A percentile compares a stretch with the other conserved stretches of the same genome.
Conservation (phyloP, 2,329 filamentous ascomycete species). For the Furcasterigmium furcatum region DNA sequence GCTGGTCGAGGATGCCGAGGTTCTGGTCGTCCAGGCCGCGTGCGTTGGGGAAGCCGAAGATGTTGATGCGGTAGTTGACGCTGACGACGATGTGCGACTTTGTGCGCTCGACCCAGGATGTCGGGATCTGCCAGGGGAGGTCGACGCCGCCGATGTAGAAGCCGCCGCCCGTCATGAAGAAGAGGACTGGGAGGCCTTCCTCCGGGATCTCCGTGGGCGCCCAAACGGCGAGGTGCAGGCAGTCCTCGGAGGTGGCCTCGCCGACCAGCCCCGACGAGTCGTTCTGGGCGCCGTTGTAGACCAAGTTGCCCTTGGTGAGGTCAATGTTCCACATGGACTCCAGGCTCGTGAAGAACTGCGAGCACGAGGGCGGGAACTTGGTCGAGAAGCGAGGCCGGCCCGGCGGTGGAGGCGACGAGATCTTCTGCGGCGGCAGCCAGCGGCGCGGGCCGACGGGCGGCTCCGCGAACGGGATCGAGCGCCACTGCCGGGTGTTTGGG, state of each 20-base stretch:
- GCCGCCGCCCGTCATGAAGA: conserved; percentile 45
- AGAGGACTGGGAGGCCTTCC: conserved; percentile 34
- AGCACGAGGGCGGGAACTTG: conserved; percentile 24
- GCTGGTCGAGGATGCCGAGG: conserved; percentile 12
- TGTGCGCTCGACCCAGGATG: conserved; percentile 35
- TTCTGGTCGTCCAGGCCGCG: conserved; percentile 11
- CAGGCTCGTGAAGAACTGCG: conserved; percentile 26
- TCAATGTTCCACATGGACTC: conserved; percentile 21
- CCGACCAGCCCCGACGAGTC: conserved; percentile 15
- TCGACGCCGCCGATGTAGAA: conserved; percentile 39
- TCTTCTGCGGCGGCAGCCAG: conserved; percentile 22
- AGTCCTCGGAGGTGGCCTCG: conserved; percentile 30
- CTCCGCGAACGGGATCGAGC: conserved; percentile 31
- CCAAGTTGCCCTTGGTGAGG: conserved; percentile 14
- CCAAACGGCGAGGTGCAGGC: conserved; percentile 43
- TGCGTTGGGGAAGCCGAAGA: conserved; percentile 14
- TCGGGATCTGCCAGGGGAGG: conserved; percentile 41
- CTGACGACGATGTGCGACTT: conserved; percentile 24
- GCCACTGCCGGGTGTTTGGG: conserved; percentile 30
- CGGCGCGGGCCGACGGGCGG: conserved; percentile 24
- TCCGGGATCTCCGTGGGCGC: conserved; percentile 22
- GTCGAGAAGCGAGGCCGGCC: conserved; percentile 19
- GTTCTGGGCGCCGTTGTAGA: conserved; percentile 17
- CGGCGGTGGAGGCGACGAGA: conserved; percentile 11
- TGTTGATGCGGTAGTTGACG: conserved; percentile 13